Base-by-base conservation (phyloP, 2,329 filamentous ascomycete species). In the Plenodomus lindquistii region DNA sequence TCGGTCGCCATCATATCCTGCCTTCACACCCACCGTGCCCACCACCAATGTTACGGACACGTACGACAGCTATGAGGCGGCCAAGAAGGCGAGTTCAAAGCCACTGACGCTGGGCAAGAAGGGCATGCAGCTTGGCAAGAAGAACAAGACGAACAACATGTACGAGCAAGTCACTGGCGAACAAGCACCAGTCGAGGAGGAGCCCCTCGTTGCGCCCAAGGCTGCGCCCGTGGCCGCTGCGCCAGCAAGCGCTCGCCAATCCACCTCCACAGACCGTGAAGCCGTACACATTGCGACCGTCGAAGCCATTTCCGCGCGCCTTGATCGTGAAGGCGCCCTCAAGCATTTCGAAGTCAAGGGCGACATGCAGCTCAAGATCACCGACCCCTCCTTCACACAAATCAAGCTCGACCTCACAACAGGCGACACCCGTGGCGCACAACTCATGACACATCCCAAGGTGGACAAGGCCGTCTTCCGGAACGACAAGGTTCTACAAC, bases 91-190 rank as follows among this genome's bases (percentile, higher is more conserved):
- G 76, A 79, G 86, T 1, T 88, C 85, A 69, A 85, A 85, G 76
- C 96, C 94, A 84, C 70, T 84, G 66, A 84, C 89, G 42, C 83
- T 87, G 50, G 91, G 95, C 76, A 91, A 91, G 65, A 99, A 99
- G 80, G 94, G 94, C 61, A 99, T 99, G 95, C 93, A 97, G 75
- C 81, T 99, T 48, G 94, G 94, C 75, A 97, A 97, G 81, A 99
- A 99, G 79, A 96, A 90, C 52, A 97, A 97, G 80, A 92, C 90
- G 18, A 96, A 89, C 22, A 93, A 96, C 73, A 96, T 97, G 81
- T 97, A 96, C 71, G 93, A 97, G 75, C 89, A 92, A 66, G 92
- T 99, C 27, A 87, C 91, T 59, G 90, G 89, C 50, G 93, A 97
- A 58, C 81, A 37, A 13, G 46, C 97, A 69, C 92, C 91, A n/a